Base-by-base conservation (phyloP, 805 yeast genomes). In the Lipomyces japonicus region DNA sequence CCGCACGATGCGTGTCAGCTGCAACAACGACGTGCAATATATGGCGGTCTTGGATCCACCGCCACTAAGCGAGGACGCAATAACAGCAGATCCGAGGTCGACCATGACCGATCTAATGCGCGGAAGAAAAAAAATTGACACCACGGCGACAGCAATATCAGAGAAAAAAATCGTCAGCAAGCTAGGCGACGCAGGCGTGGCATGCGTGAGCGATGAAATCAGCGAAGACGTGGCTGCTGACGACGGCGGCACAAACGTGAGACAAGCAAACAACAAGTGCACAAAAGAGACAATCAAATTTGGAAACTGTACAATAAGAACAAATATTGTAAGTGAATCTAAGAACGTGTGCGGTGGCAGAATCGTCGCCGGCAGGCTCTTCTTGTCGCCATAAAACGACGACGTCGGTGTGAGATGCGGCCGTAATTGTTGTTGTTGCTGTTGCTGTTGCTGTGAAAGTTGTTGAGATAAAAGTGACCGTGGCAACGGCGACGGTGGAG, bases 261-360 rank as follows among this genome's bases (percentile, higher is more conserved):
- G 35, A n/a, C 51, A 48, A 1, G 59, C 51, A 42, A 61, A 65
- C 19, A 64, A 22, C 2, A 47, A 34, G 46, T 65, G 69, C 6
- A 62, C 57, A 12, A 61, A 48, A 12, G 63, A 51, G 50, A 64
- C 58, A 16, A 64, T 39, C 14, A 55, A 24, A 19, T 59, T 55
- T 5, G 72, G 72, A 18, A 63, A 47, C 46, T 63, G 63, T 30
- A 59, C 37, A 36, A 68, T 60, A n/a, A 68, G 48, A 26, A 62
- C 58, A 35, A 68, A 58, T 12, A 68, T 48, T 4, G 71, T 67
- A 39, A 68, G 44, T 2, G 72, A 63, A 48, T 68, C 72, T n/a
- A 58, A 25, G 39, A 67, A 58, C 1, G 70, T 57, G 18, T 65
- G 62, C 32, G 66, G 63, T 16, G 63, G 61, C 30, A 68, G 58